Conservation (phyloP, 1,139 yeast species). For the Yamadazyma songkhlaensis region DNA sequence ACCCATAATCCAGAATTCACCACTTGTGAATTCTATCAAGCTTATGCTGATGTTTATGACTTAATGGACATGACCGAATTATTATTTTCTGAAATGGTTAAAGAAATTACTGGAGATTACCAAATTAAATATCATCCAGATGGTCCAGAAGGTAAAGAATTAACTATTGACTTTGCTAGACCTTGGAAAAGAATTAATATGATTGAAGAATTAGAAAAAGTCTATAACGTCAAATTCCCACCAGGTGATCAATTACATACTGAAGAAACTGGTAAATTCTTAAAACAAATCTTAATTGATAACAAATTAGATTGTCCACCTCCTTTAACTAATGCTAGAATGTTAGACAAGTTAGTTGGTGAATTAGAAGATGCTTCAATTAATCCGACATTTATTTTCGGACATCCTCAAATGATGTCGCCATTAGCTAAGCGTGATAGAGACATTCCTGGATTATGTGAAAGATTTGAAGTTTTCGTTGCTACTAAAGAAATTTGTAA, state of each 20-base stretch:
- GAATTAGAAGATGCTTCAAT: conserved; percentile 89
- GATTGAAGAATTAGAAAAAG: conserved; percentile 93
- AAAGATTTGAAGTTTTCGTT: conserved; percentile 96
- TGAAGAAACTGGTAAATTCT: conserved; percentile 86
- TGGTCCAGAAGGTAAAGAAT: conserved; percentile 75
- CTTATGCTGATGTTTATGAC: conserved; percentile 69
- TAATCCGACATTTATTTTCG: conserved; percentile 96
- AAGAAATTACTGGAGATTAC: conserved; percentile 88
- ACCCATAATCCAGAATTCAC: conserved; percentile 97
- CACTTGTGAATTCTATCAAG: conserved; percentile 88
- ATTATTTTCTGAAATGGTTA: conserved; percentile 95
- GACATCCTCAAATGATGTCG: conserved; percentile 99
- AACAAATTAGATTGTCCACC: conserved; percentile 90
- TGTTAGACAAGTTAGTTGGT: conserved; percentile 97
- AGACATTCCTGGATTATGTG: conserved; percentile 90
- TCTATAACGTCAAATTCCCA: conserved; percentile 86
- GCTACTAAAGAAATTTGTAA: conserved; percentile 98
- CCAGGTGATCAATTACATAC: conserved; percentile 94
- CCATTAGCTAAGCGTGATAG: conserved; percentile 98
- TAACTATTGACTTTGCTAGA: conserved; percentile 83
- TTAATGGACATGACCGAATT: conserved; percentile 96
- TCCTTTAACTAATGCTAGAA: conserved; percentile 96
- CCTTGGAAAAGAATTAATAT: conserved; percentile 99
- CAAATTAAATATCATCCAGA: conserved; percentile 87
- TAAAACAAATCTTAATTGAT: conserved; percentile 74